Percentiles rank a stretch among this genome's conserved stretches.
These are phyloP conservation scores for Schizonepeta tenuifolia DNA, from an alignment of 257 asterid genomes.

Conservation along the genomic window DNA sequence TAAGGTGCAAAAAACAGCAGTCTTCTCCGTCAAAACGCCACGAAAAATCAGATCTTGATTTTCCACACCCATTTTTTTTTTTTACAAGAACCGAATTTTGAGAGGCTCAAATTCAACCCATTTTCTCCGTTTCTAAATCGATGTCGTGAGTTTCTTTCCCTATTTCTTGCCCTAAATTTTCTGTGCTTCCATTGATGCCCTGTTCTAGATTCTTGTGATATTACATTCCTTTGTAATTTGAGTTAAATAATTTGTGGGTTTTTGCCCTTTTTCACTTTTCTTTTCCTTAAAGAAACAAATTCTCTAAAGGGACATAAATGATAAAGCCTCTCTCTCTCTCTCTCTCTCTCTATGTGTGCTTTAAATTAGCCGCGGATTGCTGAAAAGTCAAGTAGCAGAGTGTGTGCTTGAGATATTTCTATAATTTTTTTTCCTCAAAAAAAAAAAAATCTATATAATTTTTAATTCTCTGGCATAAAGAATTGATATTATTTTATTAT, in stretches of 20 bases:
- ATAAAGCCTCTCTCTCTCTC: neutral
- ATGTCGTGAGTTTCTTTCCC: conserved; percentile 28
- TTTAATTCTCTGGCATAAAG: neutral
- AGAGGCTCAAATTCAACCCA: neutral
- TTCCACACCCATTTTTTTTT: conserved; percentile 8
- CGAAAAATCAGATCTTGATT: conserved; percentile 18
- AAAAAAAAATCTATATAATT: neutral
- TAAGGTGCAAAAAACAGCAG: conserved; percentile 11
- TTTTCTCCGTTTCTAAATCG: conserved; percentile 23
- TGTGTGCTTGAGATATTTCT: neutral
- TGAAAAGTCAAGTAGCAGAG: neutral
- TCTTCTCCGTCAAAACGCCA: neutral
- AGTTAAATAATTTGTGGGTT: neutral
- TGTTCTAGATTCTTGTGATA: neutral
- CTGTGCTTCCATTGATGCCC: conserved; percentile 13
- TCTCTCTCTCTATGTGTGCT: neutral
- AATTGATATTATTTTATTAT: conserved; percentile 4
- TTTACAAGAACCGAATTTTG: conserved; percentile 31
- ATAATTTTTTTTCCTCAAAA: no score
- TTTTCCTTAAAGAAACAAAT: neutral
- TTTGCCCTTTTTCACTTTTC: neutral
- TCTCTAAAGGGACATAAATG: neutral
- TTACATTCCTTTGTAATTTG: neutral
- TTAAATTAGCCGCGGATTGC: neutral
- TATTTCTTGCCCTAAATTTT: neutral